Evolutionary conservation across 345 rosid species (phyloP), one percentile per base, ranked within the genome.

Genomic region (Eucalyptus grandis): DNA sequence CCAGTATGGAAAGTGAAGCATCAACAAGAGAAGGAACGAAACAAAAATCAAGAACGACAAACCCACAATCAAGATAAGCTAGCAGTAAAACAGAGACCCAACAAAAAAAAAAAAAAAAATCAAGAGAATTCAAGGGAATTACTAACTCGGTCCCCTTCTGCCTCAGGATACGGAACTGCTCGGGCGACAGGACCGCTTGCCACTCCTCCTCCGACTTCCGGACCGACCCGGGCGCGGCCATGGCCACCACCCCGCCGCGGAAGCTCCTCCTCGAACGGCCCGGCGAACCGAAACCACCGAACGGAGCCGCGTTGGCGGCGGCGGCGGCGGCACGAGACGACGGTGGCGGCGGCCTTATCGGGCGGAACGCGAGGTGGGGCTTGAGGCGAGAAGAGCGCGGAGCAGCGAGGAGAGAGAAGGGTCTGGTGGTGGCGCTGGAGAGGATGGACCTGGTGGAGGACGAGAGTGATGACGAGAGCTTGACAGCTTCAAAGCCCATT

Each of bases 141-240:
- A 88, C 89, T 89, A 91, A 97, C 99, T 98, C 99, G 1, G 99
- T 97, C 91, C 97, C 99, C 91, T 97, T 98, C 91, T 91, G 95
- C 86, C 99, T 93, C 88, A 97, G 90, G 90, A 98, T 95, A 89
- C 95, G 93, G 86, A 98, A 97, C 90, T 97, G 99, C 88, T 97
- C 95, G 9, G 98, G 99, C 4, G 98, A 95, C 30, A 98, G 94
- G 90, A 96, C 77, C 31, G 96, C 96, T 27, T 96, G 97, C 99
- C 99, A 97, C 88, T 98, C 98, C 49, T 96, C 99, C 88, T 98
- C 98, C 4, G 99, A 92, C 92, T 96, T 98, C 88, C 91, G 94
- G 86, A 93, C 91, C 22, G 97, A 90, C 49, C 94, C 97, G 83
- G 95, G 58, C 90, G 94, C 92, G 69, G 96, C 93, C 99, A 96